phyloP scores from a whole-genome alignment of 495 filamentous ascomycete species.

The Lepidopterella palustris region DNA sequence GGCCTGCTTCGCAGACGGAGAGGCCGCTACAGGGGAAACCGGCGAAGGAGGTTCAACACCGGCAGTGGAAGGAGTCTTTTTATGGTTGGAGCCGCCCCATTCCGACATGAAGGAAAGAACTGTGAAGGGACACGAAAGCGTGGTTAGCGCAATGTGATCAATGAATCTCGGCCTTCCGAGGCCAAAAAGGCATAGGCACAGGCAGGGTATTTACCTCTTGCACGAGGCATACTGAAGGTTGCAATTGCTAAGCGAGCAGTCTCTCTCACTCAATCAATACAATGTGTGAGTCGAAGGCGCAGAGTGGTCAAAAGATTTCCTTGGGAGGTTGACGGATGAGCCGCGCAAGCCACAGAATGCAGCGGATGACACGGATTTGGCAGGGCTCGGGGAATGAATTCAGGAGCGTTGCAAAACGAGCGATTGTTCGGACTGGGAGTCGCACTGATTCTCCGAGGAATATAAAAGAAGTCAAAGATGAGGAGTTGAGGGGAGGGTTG shows the following conservation, averaged over 20 bases:
- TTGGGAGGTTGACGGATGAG: neutral
- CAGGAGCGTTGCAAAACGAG: constrained; percentile 3
- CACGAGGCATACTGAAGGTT: constrained; percentile 14
- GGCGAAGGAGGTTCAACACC: constrained; percentile 14
- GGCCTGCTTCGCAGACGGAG: constrained; percentile 16
- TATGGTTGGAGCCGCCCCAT: constrained; percentile 44
- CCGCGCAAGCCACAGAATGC: constrained; percentile 16
- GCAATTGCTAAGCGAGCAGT: neutral
- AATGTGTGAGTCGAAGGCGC: neutral
- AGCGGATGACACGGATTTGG: constrained; percentile 5
- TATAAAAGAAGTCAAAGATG: neutral
- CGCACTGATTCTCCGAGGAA: too few species aligned
- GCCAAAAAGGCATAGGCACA: neutral
- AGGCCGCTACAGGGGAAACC: constrained; percentile 7
- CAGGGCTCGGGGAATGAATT: neutral
- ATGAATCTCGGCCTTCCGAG: neutral
- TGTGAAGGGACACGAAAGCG: constrained; percentile 23
- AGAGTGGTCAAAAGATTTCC: neutral
- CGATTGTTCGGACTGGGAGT: neutral
- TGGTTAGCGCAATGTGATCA: neutral
- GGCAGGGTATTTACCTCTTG: constrained; percentile 16
- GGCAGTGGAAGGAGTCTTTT: constrained; percentile 32
- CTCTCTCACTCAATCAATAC: neutral
- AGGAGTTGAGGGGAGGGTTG: neutral
- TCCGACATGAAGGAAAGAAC: constrained; percentile 60